Percentiles rank a stretch among this genome's conserved stretches.
Conservation (phyloP, 1,284 basidiomycete genomes). For the Leccinum fallax region DNA sequence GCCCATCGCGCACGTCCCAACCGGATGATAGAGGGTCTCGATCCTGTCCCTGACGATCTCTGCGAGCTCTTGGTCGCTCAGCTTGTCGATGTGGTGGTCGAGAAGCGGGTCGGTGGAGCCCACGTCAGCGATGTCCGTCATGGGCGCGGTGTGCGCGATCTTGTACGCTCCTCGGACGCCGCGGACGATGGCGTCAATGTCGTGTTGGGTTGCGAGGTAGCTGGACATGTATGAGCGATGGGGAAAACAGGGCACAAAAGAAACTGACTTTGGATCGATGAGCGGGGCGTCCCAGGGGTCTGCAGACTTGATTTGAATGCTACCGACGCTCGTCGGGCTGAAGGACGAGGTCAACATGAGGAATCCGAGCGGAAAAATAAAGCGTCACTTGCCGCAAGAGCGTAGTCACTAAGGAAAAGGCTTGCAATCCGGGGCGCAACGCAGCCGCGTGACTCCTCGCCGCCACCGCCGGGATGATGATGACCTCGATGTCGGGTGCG, state of each 20-base stretch:
- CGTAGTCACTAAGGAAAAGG: slow-evolving; percentile 18
- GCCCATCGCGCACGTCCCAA: slow-evolving; percentile 62
- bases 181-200: slow-evolving; percentile 56
- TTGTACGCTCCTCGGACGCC: slow-evolving; percentile 52
- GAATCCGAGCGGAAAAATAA: neutral
- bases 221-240: slow-evolving; percentile 34
- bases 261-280: slow-evolving; percentile 46
- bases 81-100: slow-evolving; percentile 44
- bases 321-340: slow-evolving; percentile 48
- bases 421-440: slow-evolving; percentile 16
- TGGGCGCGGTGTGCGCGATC: slow-evolving; percentile 52
- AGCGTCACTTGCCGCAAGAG: slow-evolving; percentile 27
- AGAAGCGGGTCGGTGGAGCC: slow-evolving; percentile 40
- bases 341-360: neutral
- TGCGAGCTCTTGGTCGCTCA: slow-evolving; percentile 47
- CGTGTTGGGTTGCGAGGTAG: slow-evolving; percentile 58
- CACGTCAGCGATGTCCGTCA: slow-evolving; percentile 51
- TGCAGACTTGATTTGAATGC: slow-evolving; percentile 41
- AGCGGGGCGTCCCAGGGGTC: slow-evolving; percentile 46
- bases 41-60: slow-evolving; percentile 47
- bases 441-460: neutral
- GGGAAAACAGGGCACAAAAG: neutral
- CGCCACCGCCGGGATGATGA: slow-evolving; percentile 45
- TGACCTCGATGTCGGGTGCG: slow-evolving; percentile 66
- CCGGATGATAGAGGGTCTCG: slow-evolving; percentile 62